A percentile compares a stretch with the other conserved stretches of the same genome.
These are phyloP conservation scores for Kwoniella dendrophila DNA, from an alignment of 768 basidiomycete genomes.

Conservation along the genomic window DNA sequence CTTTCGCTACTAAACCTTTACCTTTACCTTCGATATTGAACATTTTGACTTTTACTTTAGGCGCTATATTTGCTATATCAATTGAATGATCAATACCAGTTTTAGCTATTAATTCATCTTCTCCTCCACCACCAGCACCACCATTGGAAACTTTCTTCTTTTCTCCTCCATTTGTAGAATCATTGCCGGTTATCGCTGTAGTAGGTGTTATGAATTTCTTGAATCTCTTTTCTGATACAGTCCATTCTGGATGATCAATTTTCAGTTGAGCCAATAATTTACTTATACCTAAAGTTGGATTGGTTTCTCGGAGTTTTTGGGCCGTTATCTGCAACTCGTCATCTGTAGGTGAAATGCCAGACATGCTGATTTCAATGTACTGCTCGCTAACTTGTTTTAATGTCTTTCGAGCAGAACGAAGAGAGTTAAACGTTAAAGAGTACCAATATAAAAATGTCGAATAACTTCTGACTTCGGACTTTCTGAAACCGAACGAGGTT, in stretches of 20 bases:
- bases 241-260: slow-evolving; percentile 67
- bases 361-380: no score
- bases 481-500: no score
- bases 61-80: slow-evolving; percentile 66
- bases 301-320: slow-evolving; percentile 61
- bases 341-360: slow-evolving; percentile 61
- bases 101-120: slow-evolving; percentile 60
- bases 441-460: no score
- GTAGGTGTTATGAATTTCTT: slow-evolving; percentile 60
- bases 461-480: no score
- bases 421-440: no score
- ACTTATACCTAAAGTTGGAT: slow-evolving; percentile 69
- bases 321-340: slow-evolving; percentile 66
- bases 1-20: slow-evolving; percentile 76
- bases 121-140: slow-evolving; percentile 2
- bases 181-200: slow-evolving; percentile 54
- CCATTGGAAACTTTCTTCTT: no score
- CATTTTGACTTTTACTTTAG: slow-evolving; percentile 67
- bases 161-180: slow-evolving; percentile 19
- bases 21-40: slow-evolving; percentile 70
- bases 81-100: slow-evolving; percentile 67
- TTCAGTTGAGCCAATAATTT: slow-evolving; percentile 72
- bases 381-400: no score
- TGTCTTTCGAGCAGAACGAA: no score
- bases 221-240: slow-evolving; percentile 80